Evolutionary conservation across 179 eudicot species (phyloP), one percentile per base, ranked within the genome.

Genomic region (Beta macrorhiza): DNA sequence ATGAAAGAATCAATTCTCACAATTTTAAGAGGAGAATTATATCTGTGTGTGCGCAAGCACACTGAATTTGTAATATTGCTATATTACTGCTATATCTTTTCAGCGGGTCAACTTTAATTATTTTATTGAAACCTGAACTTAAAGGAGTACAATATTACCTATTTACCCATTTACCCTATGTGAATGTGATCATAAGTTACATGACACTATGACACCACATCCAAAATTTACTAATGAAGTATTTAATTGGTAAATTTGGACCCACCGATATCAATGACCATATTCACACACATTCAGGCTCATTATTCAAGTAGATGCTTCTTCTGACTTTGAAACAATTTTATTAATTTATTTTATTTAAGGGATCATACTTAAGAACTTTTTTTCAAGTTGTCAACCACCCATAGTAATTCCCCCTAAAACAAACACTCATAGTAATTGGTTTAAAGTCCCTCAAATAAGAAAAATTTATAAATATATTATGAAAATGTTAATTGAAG

Each of bases 251-350:
- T 51, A 49, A 73, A 29, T 51, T 32, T 51, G 37, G 78, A 77
- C 72, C 81, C 67, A 78, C 81, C 20, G 37, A 64, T 63, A 51
- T 78, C 37, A 82, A 78, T 82, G 51, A 32, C 56, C 29, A 64
- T 51, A 77, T 7, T 78, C 72, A 62, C 49, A 72, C 12, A 72
- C 12, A 16, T 78, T 62, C 81, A 72, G 81, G 67, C 81, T 78
- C 73, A 53, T 72, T n/a, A 67, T 78, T 67, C 73, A 72, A 77
- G 68, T 11, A 49, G 6, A 71, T 71, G 63, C 63, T 51, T 59
- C 5, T 22, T 22, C 16, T 32, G 29, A 58, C 55, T 70, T 69
- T 70, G 76, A 6, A 69, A 0, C 63, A 10, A 5, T 19, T 64
- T 45, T 17, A 5, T 58, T 15, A 55, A 7, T 25, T 61, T 65